phyloP scores from a whole-genome alignment of 1,284 basidiomycete genomes.

The Ustilago hordei region DNA sequence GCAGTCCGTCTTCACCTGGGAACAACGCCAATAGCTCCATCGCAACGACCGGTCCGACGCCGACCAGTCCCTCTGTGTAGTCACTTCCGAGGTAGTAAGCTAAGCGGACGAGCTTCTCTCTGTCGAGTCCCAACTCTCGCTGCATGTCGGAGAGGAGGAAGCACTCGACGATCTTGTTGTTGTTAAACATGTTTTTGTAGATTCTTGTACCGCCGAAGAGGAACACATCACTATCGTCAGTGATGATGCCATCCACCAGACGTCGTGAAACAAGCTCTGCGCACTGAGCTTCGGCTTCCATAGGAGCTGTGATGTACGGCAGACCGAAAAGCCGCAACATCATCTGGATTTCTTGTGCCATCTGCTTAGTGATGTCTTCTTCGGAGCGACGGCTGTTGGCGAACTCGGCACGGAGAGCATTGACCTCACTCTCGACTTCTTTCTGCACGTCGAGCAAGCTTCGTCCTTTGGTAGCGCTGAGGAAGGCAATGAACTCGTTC shows the following conservation, averaged over 20 bases:
- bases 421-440: constrained; percentile 94
- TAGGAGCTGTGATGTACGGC: constrained; percentile 98
- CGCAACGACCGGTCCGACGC: constrained; percentile 93
- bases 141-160: constrained; percentile 86
- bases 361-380: constrained; percentile 93
- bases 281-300: constrained; percentile 97
- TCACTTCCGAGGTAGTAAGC: constrained; percentile 96
- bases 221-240: constrained; percentile 98
- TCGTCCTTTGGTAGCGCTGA: constrained; percentile 82
- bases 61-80: constrained; percentile 94
- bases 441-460: constrained; percentile 75
- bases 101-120: constrained; percentile 86
- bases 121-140: constrained; percentile 87
- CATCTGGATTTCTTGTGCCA: constrained; percentile 92
- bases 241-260: constrained; percentile 96
- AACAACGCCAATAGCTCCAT: constrained; percentile 77
- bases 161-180: constrained; percentile 97
- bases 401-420: constrained; percentile 81
- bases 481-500: constrained; percentile 80
- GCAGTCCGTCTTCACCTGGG: constrained; percentile 77
- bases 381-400: constrained; percentile 91
- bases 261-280: constrained; percentile 86
- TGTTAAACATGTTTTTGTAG: constrained; percentile 99
- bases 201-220: constrained; percentile 93
- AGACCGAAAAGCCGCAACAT: constrained; percentile 90